phyloP scores from a whole-genome alignment of 768 basidiomycete species.

The Hericium coralloides region DNA sequence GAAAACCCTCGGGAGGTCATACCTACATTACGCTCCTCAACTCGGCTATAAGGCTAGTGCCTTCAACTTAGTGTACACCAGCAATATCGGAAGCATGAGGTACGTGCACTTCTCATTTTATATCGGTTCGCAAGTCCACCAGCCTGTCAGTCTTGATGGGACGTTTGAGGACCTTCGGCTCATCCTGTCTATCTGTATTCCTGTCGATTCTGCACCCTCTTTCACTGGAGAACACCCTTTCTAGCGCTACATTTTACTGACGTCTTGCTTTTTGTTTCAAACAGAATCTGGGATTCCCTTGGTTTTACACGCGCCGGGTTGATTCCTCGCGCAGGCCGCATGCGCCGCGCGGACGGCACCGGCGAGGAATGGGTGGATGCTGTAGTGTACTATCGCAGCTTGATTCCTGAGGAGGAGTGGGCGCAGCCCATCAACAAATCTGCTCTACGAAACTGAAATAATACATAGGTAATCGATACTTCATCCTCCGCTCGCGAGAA shows the following conservation, averaged over 20 bases:
- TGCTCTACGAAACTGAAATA: neutral
- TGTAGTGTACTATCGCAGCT: slow-evolving; percentile 75
- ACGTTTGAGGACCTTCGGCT: no score
- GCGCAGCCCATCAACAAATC: neutral
- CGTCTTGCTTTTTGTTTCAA: neutral
- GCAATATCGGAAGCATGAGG: slow-evolving; percentile 70
- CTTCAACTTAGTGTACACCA: slow-evolving; percentile 88
- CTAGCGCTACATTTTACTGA: neutral
- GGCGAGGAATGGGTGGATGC: slow-evolving; percentile 90
- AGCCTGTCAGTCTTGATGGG: neutral
- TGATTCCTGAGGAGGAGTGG: slow-evolving; percentile 30
- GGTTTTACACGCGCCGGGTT: slow-evolving; percentile 73
- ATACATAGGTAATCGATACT: neutral
- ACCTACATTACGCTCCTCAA: slow-evolving; percentile 69
- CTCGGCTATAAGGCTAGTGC: slow-evolving; percentile 74
- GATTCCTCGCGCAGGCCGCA: slow-evolving; percentile 68
- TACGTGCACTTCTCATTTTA: slow-evolving; percentile 22
- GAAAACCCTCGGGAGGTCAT: slow-evolving; percentile 63
- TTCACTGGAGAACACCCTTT: neutral
- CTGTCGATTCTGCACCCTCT: no score
- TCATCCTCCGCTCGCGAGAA: neutral
- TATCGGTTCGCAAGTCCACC: neutral
- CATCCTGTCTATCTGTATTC: no score
- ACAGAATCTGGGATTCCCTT: slow-evolving; percentile 75
- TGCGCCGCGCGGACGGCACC: slow-evolving; percentile 54